A percentile compares a stretch with the other conserved stretches of the same genome.
phyloP scores from a whole-genome alignment of 345 rosid genomes.

The Excoecaria cochinchinensis region DNA sequence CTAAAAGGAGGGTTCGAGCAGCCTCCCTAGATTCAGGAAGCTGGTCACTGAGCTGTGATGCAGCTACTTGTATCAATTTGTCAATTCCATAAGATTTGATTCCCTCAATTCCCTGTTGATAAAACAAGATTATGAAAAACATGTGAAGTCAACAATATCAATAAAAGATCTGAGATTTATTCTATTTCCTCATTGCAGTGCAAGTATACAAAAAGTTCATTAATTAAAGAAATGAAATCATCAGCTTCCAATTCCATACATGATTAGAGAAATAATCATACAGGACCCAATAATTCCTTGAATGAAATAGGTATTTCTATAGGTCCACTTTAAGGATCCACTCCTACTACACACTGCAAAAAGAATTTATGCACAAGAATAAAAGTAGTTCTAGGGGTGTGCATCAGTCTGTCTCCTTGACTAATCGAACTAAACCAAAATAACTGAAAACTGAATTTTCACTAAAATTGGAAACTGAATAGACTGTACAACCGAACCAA shows the following conservation, averaged over 20 bases:
- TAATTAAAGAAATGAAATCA: neutral
- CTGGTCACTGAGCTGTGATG: constrained; percentile 88
- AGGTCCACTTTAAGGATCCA: neutral
- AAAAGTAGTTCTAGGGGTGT: neutral
- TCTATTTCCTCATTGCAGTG: neutral
- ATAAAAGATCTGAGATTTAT: neutral
- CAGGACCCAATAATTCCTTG: neutral
- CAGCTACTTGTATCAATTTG: constrained; percentile 73
- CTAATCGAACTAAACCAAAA: too few species aligned
- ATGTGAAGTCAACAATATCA: neutral
- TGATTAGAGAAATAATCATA: neutral
- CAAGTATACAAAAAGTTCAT: neutral
- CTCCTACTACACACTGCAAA: neutral
- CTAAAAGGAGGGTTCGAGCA: constrained; percentile 78
- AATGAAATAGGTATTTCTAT: neutral
- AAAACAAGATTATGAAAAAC: neutral
- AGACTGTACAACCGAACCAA: too few species aligned
- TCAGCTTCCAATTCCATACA: neutral
- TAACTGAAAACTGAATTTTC: too few species aligned
- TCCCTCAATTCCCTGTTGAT: constrained; percentile 77
- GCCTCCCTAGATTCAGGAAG: constrained; percentile 97
- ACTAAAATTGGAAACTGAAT: too few species aligned
- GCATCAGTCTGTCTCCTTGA: too few species aligned
- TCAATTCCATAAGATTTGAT: constrained; percentile 77
- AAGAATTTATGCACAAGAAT: neutral